These are phyloP conservation scores for Dipodascus albidus DNA, from an alignment of 805 yeast genomes.

Conservation along the genomic window DNA sequence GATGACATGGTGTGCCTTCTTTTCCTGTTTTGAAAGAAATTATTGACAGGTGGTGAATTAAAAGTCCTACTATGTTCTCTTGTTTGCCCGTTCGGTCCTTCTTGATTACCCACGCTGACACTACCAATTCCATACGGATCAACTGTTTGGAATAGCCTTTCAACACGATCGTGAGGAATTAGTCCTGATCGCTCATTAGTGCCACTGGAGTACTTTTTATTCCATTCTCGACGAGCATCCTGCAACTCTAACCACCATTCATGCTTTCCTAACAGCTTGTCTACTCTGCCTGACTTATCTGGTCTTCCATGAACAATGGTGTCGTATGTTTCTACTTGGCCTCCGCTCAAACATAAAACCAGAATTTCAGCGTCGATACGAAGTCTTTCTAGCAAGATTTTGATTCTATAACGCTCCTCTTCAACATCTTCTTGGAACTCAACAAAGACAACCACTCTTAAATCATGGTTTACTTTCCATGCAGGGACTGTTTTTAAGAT, in stretches of 20 bases:
- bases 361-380: constrained; percentile 77
- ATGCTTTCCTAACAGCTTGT: constrained; percentile 41
- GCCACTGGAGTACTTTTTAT: neutral
- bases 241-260: constrained; percentile 78
- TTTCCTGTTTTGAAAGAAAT: constrained; percentile 7
- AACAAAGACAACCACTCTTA: constrained; percentile 84
- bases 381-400: constrained; percentile 54
- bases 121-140: neutral
- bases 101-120: constrained; percentile 3
- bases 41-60: neutral
- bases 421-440: constrained; percentile 59
- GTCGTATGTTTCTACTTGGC: constrained; percentile 50
- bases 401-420: constrained; percentile 57
- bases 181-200: neutral
- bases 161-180: constrained; percentile 6
- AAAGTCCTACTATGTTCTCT: neutral
- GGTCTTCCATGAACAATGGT: constrained; percentile 62
- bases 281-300: constrained; percentile 35
- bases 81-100: constrained; percentile 4
- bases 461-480: constrained; percentile 68
- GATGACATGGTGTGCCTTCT: constrained; percentile 38
- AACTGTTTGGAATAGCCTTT: neutral
- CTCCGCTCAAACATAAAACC: constrained; percentile 55
- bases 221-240: constrained; percentile 37
- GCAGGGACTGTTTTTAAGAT: constrained; percentile 85